phyloP scores from a whole-genome alignment of 2,329 filamentous ascomycete species.

The Epichloe brachyelytri region DNA sequence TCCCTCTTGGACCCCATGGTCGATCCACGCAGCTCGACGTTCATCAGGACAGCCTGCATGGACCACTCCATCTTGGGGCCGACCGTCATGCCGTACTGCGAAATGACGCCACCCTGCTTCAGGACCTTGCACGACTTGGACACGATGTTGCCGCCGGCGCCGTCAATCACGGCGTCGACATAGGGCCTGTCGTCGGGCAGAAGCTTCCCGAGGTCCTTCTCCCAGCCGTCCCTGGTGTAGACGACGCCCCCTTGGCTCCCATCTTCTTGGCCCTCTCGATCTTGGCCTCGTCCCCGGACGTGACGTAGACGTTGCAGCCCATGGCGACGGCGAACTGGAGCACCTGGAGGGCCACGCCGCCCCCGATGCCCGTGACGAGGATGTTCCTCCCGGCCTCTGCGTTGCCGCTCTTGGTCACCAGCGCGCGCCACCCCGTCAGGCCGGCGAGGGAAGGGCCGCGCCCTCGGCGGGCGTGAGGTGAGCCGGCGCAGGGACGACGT shows the following conservation, averaged over 20 bases:
- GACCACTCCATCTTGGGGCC: conserved; percentile 73
- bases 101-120: conserved; percentile 72
- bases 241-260: conserved; percentile 71
- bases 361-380: conserved; percentile 81
- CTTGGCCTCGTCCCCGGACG: conserved; percentile 61
- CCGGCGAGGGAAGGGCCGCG: conserved; percentile 78
- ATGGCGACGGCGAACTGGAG: conserved; percentile 66
- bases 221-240: conserved; percentile 72
- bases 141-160: conserved; percentile 79
- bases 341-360: conserved; percentile 75
- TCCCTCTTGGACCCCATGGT: conserved; percentile 89
- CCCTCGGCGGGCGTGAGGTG: conserved; percentile 64
- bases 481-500: conserved; percentile 58
- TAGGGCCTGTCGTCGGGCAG: conserved; percentile 54
- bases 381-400: conserved; percentile 56
- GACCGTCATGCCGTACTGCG: conserved; percentile 84
- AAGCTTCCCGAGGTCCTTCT: conserved; percentile 53
- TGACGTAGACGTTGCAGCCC: conserved; percentile 72
- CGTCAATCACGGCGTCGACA: conserved; percentile 78
- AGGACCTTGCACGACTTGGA: conserved; percentile 53
- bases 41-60: conserved; percentile 75
- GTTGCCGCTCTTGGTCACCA: conserved; percentile 60
- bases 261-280: conserved; percentile 56
- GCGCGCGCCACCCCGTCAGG: conserved; percentile 75
- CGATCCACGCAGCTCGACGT: conserved; percentile 72